A percentile compares a stretch with the other conserved stretches of the same genome.
phyloP scores from a whole-genome alignment of 306 rosid species.

The Gastrolobium villosum region DNA sequence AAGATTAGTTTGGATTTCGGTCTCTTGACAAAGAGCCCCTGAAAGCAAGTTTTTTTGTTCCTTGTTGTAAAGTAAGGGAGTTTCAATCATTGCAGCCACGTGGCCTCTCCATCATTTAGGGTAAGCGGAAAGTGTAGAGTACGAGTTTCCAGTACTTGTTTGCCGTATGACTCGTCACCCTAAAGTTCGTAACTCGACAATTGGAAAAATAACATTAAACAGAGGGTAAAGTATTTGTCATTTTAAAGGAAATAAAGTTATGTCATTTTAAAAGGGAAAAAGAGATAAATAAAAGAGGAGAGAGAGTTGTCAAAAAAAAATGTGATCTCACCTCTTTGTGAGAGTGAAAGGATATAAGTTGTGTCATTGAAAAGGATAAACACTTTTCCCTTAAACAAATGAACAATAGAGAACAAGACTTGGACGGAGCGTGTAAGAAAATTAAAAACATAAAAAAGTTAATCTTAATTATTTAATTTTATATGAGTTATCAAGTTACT shows the following conservation, averaged over 20 bases:
- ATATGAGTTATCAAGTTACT: too few relatives aligned
- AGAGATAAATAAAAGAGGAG: too few relatives aligned
- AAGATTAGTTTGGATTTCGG: not conserved
- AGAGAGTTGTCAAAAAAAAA: too few relatives aligned
- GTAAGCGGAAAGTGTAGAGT: slow-evolving; percentile 28
- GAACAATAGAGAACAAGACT: not conserved
- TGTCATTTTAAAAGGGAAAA: too few relatives aligned
- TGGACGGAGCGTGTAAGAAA: not conserved
- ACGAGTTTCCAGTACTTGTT: slow-evolving; percentile 20
- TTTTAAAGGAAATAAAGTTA: too few relatives aligned
- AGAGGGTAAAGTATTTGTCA: too few relatives aligned
- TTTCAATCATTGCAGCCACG: slow-evolving; percentile 49
- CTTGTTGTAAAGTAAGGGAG: slow-evolving; percentile 37
- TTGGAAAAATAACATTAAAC: not conserved
- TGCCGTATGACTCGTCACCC: slow-evolving; percentile 28
- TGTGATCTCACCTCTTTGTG: too few relatives aligned
- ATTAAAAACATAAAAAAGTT: too few relatives aligned
- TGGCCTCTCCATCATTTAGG: slow-evolving; percentile 35
- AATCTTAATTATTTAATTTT: too few relatives aligned
- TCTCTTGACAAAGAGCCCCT: slow-evolving; percentile 38
- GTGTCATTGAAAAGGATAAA: too few relatives aligned
- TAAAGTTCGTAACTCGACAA: not conserved
- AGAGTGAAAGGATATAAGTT: too few relatives aligned
- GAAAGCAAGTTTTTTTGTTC: slow-evolving; percentile 23
- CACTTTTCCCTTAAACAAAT: slow-evolving; percentile 20